Evolutionary conservation across 78 protist genomes (phyloP), one percentile per base, ranked within the genome.

Genomic region (Creolimax fragrantissima): DNA sequence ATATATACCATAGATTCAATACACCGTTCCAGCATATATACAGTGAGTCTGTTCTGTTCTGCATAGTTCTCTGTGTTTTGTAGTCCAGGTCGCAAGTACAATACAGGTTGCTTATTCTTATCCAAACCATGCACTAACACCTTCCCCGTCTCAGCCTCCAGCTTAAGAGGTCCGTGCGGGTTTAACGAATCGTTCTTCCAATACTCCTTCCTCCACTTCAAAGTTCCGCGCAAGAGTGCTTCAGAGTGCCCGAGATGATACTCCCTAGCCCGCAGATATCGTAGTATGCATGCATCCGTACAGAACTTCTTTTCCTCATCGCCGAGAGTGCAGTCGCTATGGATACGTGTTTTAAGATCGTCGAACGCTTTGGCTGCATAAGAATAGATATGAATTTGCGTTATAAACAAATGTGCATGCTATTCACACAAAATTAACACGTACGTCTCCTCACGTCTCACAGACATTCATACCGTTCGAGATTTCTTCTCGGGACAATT

Each of bases 71-170:
- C 93, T 4, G 96, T 93, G 42, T 95, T 95, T 17, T 95, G 94
- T 11, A 90, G 39, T 0, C 44, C 84, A 17, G 96, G 96, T 32
- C 94, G 45, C 88, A 92, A 41, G 35, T 89, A 93, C 3, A 95
- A 84, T 2, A 45, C 88, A 32, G 93, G 89, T 83, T 93, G 94
- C 11, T 94, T 93, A 3, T 35, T 2, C 24, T 7, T 37, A 24
- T 94, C 93, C 42, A 67, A 45, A 3, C 95, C 95, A 88, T 92
- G 89, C 6, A 45, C 58, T n/a, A 93, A 90, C 42, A 74, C 89
- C 58, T 95, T 95, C 36, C 96, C 96, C 2, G 94, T 93, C 7
- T 44, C 45, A 24, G 95, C 94, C 47, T 95, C 96, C 42, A 90
- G 81, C n/a, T 84, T 39, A 36, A 94, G 44, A 3, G 85, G 42